Base-by-base conservation (phyloP, 495 filamentous ascomycete genomes). In the Chlorociboria aeruginascens region DNA sequence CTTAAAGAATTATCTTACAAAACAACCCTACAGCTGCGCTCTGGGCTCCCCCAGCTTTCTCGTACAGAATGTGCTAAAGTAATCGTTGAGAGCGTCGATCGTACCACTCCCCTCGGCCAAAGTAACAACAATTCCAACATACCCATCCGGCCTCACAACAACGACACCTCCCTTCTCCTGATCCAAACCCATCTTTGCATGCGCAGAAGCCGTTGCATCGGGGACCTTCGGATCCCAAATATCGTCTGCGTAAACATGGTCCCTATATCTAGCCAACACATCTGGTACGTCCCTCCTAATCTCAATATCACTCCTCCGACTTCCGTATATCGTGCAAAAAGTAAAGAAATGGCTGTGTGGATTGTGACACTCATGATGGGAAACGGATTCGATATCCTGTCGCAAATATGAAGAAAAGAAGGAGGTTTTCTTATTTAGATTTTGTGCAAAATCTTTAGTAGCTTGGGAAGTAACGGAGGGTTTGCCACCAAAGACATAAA, bases 241-340 rank as follows among this genome's bases (percentile, higher is more conserved):
- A 63, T 93, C 85, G 54, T 95, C 88, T 6, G 86, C 83, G 57
- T 93, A 95, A 39, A 95, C 72, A 61, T 92, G 83, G 54, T 89
- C 78, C 51, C 79, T 70, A 66, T 94, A 94, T 45, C 84, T 69
- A 2, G 76, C 78, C 30, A 90, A 68, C 10, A 84, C 56, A 34
- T 72, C 66, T 20, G 87, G 88, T 25, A 90, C 69, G 54, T 78
- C 65, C 14, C 73, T 67, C 12, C 68, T 55, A 46, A 92, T 77
- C 54, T 85, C 81, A 46, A 92, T 68, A 30, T 71, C 62, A 40
- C 73, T 68, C 51, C 85, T 77, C 49, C 70, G 62, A 0, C 71
- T 71, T 36, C 82, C 78, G 56, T 89, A 82, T 55, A 90, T 71
- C 43, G 81, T 77, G 61, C 78, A 83, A 33, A 93, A 45, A 14